Evolutionary conservation across 2,329 filamentous ascomycete genomes (phyloP), one percentile per base, ranked within the genome.

Genomic region (Pseudogymnoascus sp.): DNA sequence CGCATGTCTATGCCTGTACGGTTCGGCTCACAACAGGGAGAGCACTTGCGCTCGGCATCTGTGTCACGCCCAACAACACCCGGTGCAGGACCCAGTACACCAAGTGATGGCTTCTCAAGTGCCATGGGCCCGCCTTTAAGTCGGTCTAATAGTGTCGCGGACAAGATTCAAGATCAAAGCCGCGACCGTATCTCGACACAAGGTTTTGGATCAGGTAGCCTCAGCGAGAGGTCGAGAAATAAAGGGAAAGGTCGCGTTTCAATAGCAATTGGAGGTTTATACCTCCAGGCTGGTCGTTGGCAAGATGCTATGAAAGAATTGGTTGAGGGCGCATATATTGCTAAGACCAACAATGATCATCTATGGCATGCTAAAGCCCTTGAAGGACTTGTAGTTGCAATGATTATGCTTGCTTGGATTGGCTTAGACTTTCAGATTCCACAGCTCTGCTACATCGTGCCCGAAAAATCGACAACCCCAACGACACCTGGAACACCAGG

Each of bases 281-380:
- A 93, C 73, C 84, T 99, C 68, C 89, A 93, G 75, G 89, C 91
- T 62, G 95, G 95, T 25, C 86, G 92, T 66, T 97, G 95, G 92
- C 84, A 82, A 59, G 93, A 97, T 76, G 93, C 93, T 6, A 75
- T 97, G 53, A 89, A 86, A 73, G 91, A 96, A 72, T 83, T 97
- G 21, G 80, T 86, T 8, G 93, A 97, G 65, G 91, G 89, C 62
- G 92, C 90, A 1, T 84, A 84, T 8, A 85, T 88, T 68, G 88
- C 91, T 14, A 88, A 91, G 69, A 87, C 86, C 38, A 84, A 90
- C 64, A 93, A 91, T 69, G 95, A 99, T 75, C 91, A 96, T 75
- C 75, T 97, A n/a, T 99, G 95, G 93, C 91, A 97, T 76, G 95
- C 90, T 16, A 97, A 97, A 76, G 93, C 91, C 1, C 80, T 99